Base-by-base conservation (phyloP, 805 yeast genomes). In the Schwanniomyces yamadae region DNA sequence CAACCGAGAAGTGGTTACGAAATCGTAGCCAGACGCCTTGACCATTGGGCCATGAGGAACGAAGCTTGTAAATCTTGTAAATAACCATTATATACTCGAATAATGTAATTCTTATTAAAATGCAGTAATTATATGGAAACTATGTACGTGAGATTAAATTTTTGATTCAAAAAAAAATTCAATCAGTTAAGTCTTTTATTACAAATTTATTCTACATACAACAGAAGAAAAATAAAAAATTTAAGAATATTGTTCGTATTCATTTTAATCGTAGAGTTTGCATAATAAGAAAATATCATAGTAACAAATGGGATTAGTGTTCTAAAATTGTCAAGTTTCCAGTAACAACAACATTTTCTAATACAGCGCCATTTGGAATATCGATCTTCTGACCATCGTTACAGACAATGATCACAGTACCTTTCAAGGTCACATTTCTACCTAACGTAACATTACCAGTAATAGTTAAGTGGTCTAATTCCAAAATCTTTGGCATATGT, bases 381-480 rank as follows among this genome's bases (percentile, higher is more conserved):
- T 93, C 97, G 54, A 93, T 93, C 70, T 80, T 86, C 61, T 89
- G 93, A 43, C 97, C 97, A 57, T 93, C 98, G 41, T 90, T 89
- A 66, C 97, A 91, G 36, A 93, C 98, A 50, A 93, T 87, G 57
- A 93, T 93, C 43, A 93, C 99, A 8, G 98, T 93, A 47, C 99
- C 99, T 74, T 86, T 93, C 58, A 93, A 78, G 33, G 86, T 82
- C 46, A 93, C 95, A 53, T 79, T 80, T 62, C 84, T 85, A 57
- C 99, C 99, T 49, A 93, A 74, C 54, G 67, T 78, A 29, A 93
- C 99, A 58, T 93, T 91, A 66, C 99, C 99, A 36, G 98, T 93
- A 48, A 93, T 90, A 33, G 98, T 93, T 55, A 93, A 80, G 65
- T 93, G 99, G 63, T 93, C 99, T 56, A 93, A 79, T 70, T 93